phyloP scores from a whole-genome alignment of 2,329 filamentous ascomycete genomes.

The Paecilomyces sp. region DNA sequence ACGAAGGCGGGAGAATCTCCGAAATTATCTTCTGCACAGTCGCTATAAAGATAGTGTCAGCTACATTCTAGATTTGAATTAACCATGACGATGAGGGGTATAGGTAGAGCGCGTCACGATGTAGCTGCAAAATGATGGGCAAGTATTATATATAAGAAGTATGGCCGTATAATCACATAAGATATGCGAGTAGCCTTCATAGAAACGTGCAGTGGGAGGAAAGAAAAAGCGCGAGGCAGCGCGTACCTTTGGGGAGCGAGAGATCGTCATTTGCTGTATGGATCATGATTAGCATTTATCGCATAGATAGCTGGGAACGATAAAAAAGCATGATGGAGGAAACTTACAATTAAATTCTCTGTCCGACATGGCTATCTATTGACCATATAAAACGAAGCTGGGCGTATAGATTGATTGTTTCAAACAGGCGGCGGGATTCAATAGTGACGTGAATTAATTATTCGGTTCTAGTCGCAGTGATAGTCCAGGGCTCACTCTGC shows the following conservation, averaged over 20 bases:
- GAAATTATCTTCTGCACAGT: slow-evolving; percentile 79
- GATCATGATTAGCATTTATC: background rate
- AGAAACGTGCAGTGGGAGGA: background rate
- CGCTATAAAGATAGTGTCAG: slow-evolving; percentile 34
- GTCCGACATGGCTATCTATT: slow-evolving; percentile 42
- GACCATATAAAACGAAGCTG: background rate
- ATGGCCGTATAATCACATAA: background rate
- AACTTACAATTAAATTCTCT: slow-evolving; percentile 46
- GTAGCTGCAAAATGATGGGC: background rate
- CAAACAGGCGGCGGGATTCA: background rate
- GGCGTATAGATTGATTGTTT: background rate
- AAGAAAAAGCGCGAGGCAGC: slow-evolving; percentile 3
- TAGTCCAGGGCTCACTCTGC: background rate
- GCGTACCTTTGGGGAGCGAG: slow-evolving; percentile 51
- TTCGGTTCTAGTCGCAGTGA: background rate
- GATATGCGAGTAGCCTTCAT: background rate
- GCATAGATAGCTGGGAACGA: slow-evolving; percentile 4
- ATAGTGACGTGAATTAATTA: slow-evolving; percentile 1
- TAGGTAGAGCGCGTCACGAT: background rate
- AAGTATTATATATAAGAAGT: background rate
- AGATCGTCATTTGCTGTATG: slow-evolving; percentile 49
- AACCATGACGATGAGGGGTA: background rate
- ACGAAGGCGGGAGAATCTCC: slow-evolving; percentile 75
- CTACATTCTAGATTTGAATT: background rate
- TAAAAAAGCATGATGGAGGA: background rate